Conservation (phyloP, 352 stramenopile genomes). For the Plasmopara halstedii region DNA sequence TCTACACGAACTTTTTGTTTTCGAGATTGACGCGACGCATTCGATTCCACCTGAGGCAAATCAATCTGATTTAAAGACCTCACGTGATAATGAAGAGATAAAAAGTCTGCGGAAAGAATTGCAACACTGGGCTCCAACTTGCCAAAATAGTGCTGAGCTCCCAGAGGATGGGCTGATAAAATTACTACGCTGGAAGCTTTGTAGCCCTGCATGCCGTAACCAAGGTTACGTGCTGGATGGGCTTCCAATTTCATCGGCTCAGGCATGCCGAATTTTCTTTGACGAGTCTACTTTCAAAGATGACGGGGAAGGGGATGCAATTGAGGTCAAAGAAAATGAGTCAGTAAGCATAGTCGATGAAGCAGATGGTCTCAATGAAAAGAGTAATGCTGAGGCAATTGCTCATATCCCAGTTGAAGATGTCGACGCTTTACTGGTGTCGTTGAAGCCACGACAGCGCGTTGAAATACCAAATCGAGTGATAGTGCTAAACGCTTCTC, state of each 20-base stretch:
- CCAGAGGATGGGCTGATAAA: slow-evolving; percentile 33
- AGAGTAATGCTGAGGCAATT: slow-evolving; percentile 6
- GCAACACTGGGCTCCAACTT: slow-evolving; percentile 16
- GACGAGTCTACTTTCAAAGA: slow-evolving; percentile 8
- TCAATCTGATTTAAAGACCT: background rate
- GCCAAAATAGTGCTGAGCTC: slow-evolving; percentile 18
- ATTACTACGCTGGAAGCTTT: slow-evolving; percentile 64
- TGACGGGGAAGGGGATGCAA: slow-evolving; percentile 4
- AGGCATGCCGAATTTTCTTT: slow-evolving; percentile 44
- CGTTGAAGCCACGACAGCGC: slow-evolving; percentile 28
- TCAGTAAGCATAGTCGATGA: slow-evolving; percentile 14
- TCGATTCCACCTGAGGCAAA: background rate
- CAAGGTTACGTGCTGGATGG: slow-evolving; percentile 81
- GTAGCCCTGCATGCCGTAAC: slow-evolving; percentile 50
- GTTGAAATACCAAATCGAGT: slow-evolving; percentile 63
- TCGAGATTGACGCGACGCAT: slow-evolving; percentile 2
- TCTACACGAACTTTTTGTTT: slow-evolving; percentile 34
- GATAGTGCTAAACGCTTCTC: slow-evolving; percentile 46
- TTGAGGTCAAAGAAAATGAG: slow-evolving; percentile 13
- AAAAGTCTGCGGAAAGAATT: slow-evolving; percentile 30
- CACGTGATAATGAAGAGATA: slow-evolving; percentile 11
- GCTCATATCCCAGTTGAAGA: slow-evolving; percentile 16
- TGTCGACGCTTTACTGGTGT: slow-evolving; percentile 34
- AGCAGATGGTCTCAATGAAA: slow-evolving; percentile 8
- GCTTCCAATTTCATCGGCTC: slow-evolving; percentile 35